phyloP scores from a whole-genome alignment of 2,329 filamentous ascomycete genomes.

The Paracamarosporium sp. region DNA sequence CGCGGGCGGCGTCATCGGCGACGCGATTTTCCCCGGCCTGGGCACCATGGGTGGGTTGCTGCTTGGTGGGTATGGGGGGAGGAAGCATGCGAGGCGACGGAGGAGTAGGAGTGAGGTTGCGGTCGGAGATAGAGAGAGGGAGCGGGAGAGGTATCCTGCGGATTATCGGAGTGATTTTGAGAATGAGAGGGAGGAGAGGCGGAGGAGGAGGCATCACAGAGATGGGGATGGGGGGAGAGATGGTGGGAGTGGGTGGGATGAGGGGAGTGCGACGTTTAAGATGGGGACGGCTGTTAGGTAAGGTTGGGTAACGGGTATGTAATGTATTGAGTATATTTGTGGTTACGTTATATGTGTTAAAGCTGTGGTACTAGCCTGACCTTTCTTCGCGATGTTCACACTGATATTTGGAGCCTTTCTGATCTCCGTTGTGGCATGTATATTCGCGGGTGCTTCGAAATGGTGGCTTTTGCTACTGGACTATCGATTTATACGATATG shows the following conservation, averaged over 20 bases:
- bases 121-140: slow-evolving; percentile 33
- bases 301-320: not conserved
- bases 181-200: slow-evolving; percentile 37
- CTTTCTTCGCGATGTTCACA: too few relatives aligned
- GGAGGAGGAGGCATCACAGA: slow-evolving; percentile 34
- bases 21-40: slow-evolving; percentile 53
- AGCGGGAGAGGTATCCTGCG: slow-evolving; percentile 38
- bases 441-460: too few relatives aligned
- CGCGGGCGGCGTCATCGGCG: slow-evolving; percentile 52
- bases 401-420: too few relatives aligned
- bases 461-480: too few relatives aligned
- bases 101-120: slow-evolving; percentile 14
- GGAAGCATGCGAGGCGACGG: slow-evolving; percentile 48
- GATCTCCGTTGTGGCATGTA: too few relatives aligned
- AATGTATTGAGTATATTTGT: not conserved
- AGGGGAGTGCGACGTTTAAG: slow-evolving; percentile 53
- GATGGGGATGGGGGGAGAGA: slow-evolving; percentile 46
- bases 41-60: slow-evolving; percentile 49
- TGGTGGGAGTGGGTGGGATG: slow-evolving; percentile 43
- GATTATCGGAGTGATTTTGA: not conserved
- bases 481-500: too few relatives aligned
- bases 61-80: slow-evolving; percentile 51
- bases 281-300: slow-evolving; percentile 66
- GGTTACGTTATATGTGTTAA: too few relatives aligned
- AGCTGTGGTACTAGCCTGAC: too few relatives aligned